Base-by-base conservation (phyloP, 257 asterid genomes). In the Scutellaria baicalensis region DNA sequence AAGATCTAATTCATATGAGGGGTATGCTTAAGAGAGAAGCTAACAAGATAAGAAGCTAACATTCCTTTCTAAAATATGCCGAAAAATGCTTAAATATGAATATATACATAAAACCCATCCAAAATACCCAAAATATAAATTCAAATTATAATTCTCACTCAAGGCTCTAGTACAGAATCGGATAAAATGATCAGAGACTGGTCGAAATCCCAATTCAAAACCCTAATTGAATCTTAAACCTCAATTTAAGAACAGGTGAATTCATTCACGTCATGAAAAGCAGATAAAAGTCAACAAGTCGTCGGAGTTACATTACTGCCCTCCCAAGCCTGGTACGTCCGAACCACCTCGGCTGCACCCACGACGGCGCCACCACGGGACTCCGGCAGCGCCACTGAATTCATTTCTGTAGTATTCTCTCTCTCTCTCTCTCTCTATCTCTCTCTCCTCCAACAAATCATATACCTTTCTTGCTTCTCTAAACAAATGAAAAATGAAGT, bases 321-420 rank as follows among this genome's bases (percentile, higher is more conserved):
- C 18, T 79, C 74, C 87, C 87, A 82, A 40, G 79, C 82, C 58
- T 50, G 56, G 77, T 79, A 82, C 2, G 75, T 36, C 66, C 82
- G 80, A 45, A 79, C 78, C 40, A 70, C n/a, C 86, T 77, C 84
- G 70, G 75, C 48, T 79, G 52, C 69, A 13, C 58, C 79, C 31
- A 44, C 79, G 56, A 44, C 77, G 66, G 68, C 70, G 57, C 77
- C 84, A 57, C 68, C 79, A 58, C 18, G 70, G 52, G 67, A 44
- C 67, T 58, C 79, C 69, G 81, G 74, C 81, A 75, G 77, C 84
- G 75, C 72, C 77, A 63, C 61, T 42, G 80, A 54, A 63, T 71
- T 64, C 87, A 79, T 82, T 56, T 8, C 57, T 27, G 33, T 27
- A 27, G 0, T 1, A 27, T 27, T 50, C 59, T 49, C 63, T 68